These are phyloP conservation scores for Capniomyces stellatus DNA, from an alignment of 371 early-diverging fungal species.

Conservation along the genomic window DNA sequence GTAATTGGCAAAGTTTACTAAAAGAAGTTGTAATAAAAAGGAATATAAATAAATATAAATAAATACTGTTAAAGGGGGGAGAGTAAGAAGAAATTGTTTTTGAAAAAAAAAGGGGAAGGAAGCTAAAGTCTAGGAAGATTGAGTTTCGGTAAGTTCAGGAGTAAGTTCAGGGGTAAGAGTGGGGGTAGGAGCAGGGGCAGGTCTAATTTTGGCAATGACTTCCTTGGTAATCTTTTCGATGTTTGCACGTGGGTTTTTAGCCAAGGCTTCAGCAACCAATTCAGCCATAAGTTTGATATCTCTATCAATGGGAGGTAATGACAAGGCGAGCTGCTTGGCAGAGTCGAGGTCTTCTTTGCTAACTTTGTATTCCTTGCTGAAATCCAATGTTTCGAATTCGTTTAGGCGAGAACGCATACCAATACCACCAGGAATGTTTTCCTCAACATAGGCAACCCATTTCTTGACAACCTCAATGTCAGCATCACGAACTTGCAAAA, in stretches of 20 bases:
- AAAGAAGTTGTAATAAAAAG: too few relatives aligned
- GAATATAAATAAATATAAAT: too few relatives aligned
- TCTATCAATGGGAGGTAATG: neutral
- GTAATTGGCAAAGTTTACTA: too few relatives aligned
- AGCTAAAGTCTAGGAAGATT: neutral
- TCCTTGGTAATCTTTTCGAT: conserved; percentile 21
- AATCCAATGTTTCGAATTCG: conserved; percentile 35
- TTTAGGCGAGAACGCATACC: conserved; percentile 51
- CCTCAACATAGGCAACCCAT: conserved; percentile 53
- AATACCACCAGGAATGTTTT: conserved; percentile 56
- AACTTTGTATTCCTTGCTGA: conserved; percentile 1
- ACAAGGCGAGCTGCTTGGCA: conserved; percentile 5
- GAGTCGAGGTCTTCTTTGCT: conserved; percentile 5
- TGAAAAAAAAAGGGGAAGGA: neutral
- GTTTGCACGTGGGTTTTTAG: conserved; percentile 11
- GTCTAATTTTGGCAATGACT: conserved; percentile 7
- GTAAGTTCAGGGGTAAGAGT: too few relatives aligned
- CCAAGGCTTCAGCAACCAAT: conserved; percentile 9
- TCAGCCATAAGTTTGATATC: conserved; percentile 9
- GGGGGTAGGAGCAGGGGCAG: conserved; percentile 1
- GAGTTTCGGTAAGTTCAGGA: too few relatives aligned
- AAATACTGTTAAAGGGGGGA: too few relatives aligned
- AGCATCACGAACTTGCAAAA: conserved; percentile 65
- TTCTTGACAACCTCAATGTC: conserved; percentile 53
- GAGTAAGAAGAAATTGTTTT: neutral